Percentiles rank a stretch among this genome's conserved stretches.
Conservation (phyloP, 2,329 filamentous ascomycete species). For the Fusarium euwallaceae region DNA sequence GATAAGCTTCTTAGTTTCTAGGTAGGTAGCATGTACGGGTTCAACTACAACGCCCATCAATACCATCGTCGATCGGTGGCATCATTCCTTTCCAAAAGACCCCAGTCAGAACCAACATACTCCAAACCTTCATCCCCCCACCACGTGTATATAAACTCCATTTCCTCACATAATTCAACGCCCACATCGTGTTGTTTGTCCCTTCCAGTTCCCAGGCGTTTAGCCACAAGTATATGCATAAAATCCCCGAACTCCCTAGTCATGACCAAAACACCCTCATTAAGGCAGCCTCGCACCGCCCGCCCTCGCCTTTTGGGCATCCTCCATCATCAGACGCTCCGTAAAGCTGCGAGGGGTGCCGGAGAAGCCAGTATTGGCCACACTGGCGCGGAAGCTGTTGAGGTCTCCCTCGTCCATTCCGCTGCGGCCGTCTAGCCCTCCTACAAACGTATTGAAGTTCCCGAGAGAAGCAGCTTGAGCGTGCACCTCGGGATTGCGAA, state of each 20-base stretch:
- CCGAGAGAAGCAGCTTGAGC: slow-evolving; percentile 63
- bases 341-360: slow-evolving; percentile 63
- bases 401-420: slow-evolving; percentile 62
- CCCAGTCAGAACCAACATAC: slow-evolving; percentile 11
- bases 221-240: slow-evolving; percentile 39
- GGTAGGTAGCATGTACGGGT: background rate
- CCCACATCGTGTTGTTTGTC: slow-evolving; percentile 45
- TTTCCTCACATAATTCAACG: slow-evolving; percentile 45
- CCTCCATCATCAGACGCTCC: slow-evolving; percentile 64
- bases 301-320: slow-evolving; percentile 52
- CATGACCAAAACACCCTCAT: slow-evolving; percentile 27
- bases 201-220: slow-evolving; percentile 37
- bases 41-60: slow-evolving; percentile 2
- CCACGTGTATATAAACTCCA: slow-evolving; percentile 39
- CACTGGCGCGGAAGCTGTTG: slow-evolving; percentile 58
- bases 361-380: slow-evolving; percentile 56
- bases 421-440: slow-evolving; percentile 65
- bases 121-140: slow-evolving; percentile 13
- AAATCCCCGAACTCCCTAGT: slow-evolving; percentile 43
- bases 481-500: slow-evolving; percentile 63
- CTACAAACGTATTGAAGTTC: slow-evolving; percentile 65
- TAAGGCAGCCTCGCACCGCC: slow-evolving; percentile 36
- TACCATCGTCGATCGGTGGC: slow-evolving; percentile 15
- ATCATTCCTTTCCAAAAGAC: slow-evolving; percentile 22
- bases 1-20: slow-evolving; percentile 1